A percentile compares a stretch with the other conserved stretches of the same genome.
Conservation (phyloP, 1,284 basidiomycete genomes). For the Heterobasidion annosum region DNA sequence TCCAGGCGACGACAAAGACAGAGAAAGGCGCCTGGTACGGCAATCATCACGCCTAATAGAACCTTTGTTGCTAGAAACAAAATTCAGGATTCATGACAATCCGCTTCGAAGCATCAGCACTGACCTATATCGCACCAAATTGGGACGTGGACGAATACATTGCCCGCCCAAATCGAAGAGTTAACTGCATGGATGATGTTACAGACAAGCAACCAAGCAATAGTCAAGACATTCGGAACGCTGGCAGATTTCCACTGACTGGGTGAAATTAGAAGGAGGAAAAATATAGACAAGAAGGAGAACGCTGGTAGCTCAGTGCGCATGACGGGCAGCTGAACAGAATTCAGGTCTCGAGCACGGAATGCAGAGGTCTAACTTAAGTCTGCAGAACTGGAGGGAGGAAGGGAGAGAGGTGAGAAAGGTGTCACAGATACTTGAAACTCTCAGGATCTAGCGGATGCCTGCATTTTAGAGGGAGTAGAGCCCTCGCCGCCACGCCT, state of each 20-base stretch:
- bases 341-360: conserved; percentile 3
- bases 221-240: conserved; percentile 35
- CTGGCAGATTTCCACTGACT: conserved; percentile 35
- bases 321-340: conserved; percentile 23
- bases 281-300: conserved; percentile 36
- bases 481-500: not conserved
- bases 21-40: conserved; percentile 42
- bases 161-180: conserved; percentile 33
- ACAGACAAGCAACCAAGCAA: conserved; percentile 34
- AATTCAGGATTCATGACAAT: not conserved
- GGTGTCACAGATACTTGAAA: not conserved
- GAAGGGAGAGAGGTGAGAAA: not conserved
- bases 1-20: conserved; percentile 28
- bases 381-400: not conserved
- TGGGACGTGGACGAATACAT: conserved; percentile 21
- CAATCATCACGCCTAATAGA: conserved; percentile 29
- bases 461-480: not conserved
- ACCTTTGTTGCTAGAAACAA: conserved; percentile 29
- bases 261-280: conserved; percentile 28
- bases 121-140: conserved; percentile 47
- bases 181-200: conserved; percentile 36
- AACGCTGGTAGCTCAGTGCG: conserved; percentile 33
- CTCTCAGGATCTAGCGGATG: not conserved
- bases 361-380: not conserved
- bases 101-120: conserved; percentile 7